Conservation (phyloP, 495 filamentous ascomycete genomes). For the Podospora conica region DNA sequence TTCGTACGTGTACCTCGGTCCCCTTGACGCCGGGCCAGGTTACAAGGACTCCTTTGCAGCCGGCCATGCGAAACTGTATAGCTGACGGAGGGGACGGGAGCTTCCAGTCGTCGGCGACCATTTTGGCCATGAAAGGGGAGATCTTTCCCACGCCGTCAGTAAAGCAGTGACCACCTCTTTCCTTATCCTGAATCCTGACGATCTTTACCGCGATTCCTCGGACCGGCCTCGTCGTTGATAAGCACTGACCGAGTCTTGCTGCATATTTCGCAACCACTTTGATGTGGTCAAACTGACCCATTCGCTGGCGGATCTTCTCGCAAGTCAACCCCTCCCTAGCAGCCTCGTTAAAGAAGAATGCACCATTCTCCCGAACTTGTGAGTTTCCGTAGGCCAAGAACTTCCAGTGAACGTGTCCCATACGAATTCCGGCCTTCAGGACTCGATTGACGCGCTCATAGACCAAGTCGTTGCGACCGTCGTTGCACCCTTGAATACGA, state of each 20-base stretch:
- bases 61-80: conserved; percentile 86
- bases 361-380: conserved; percentile 86
- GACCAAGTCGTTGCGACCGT: conserved; percentile 56
- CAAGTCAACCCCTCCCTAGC: conserved; percentile 51
- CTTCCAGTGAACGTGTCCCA: conserved; percentile 76
- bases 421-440: conserved; percentile 68
- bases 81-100: conserved; percentile 62
- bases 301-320: conserved; percentile 75
- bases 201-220: conserved; percentile 35
- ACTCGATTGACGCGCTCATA: conserved; percentile 68
- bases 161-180: conserved; percentile 61
- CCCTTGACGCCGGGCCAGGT: conserved; percentile 56
- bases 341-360: conserved; percentile 67
- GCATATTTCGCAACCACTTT: conserved; percentile 75
- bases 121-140: conserved; percentile 64
- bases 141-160: conserved; percentile 95
- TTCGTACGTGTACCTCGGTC: conserved; percentile 65
- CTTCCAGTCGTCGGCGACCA: conserved; percentile 59
- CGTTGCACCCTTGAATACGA: conserved; percentile 39
- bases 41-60: conserved; percentile 83
- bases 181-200: conserved; percentile 56
- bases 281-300: conserved; percentile 81
- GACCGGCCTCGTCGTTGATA: conserved; percentile 82
- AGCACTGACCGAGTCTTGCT: conserved; percentile 86
- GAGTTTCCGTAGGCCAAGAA: conserved; percentile 96